Conservation (phyloP, 768 basidiomycete species). For the Leucocoprinus birnbaumii region DNA sequence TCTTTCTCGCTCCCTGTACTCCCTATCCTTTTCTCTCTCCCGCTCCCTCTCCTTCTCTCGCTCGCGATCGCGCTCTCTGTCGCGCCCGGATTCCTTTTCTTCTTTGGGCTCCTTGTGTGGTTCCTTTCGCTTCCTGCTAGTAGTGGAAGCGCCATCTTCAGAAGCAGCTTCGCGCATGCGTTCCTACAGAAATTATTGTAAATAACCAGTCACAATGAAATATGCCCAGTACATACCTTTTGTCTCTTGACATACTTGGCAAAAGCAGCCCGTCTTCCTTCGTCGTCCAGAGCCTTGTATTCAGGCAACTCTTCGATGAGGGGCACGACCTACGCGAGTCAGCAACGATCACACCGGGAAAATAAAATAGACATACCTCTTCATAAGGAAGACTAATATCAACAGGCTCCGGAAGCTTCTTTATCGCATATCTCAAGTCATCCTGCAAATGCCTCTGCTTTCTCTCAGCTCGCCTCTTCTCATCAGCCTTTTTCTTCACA, state of each 20-base stretch:
- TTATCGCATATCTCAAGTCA: constrained; percentile 93
- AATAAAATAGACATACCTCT: constrained; percentile 64
- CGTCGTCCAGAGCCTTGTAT: constrained; percentile 87
- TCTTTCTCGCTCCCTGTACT: constrained; percentile 30
- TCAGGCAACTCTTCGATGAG: constrained; percentile 82
- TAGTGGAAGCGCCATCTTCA: constrained; percentile 82
- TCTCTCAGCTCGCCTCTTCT: constrained; percentile 83
- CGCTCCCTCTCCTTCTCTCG: constrained; percentile 31
- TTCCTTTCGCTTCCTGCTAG: constrained; percentile 80
- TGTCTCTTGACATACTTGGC: constrained; percentile 87
- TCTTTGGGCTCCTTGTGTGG: constrained; percentile 53
- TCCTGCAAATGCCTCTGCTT: constrained; percentile 87
- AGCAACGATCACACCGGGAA: no score
- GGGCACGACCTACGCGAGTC: constrained; percentile 54
- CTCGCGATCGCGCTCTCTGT: constrained; percentile 27
- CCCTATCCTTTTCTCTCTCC: constrained; percentile 34
- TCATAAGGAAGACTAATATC: constrained; percentile 79
- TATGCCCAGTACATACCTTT: constrained; percentile 50
- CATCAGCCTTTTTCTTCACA: constrained; percentile 76
- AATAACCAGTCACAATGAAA: neutral
- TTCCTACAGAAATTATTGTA: constrained; percentile 46
- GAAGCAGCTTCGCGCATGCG: constrained; percentile 73
- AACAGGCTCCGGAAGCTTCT: constrained; percentile 81
- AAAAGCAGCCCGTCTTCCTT: constrained; percentile 77
- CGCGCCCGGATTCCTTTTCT: constrained; percentile 35